Percentiles rank a stretch among this genome's conserved stretches.
Evolutionary conservation across 306 rosid genomes (phyloP).

Genomic region (Castanospermum australe): DNA sequence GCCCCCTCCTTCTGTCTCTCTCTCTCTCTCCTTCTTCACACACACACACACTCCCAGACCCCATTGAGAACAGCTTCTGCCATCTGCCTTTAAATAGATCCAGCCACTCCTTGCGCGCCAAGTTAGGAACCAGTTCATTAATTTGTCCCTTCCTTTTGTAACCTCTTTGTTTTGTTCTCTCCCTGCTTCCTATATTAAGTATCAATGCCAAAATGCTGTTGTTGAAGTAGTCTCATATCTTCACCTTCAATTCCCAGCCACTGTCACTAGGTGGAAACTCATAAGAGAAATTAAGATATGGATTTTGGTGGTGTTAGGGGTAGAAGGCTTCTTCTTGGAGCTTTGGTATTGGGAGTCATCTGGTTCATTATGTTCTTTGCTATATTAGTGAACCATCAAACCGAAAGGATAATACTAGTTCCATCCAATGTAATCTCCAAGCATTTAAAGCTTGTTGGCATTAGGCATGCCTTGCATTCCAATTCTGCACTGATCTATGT

Average conservation of each 20-base stretch:
- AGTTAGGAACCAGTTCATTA: slow-evolving; percentile 41
- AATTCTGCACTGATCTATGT: slow-evolving; percentile 55
- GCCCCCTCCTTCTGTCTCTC: too few relatives aligned
- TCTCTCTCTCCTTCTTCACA: not conserved
- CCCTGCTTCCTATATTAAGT: too few relatives aligned
- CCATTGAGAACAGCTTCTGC: slow-evolving; percentile 17
- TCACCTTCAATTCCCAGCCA: slow-evolving; percentile 43
- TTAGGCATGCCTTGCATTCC: slow-evolving; percentile 51
- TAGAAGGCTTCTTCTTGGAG: slow-evolving; percentile 57
- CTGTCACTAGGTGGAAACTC: slow-evolving; percentile 27
- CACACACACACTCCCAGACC: not conserved
- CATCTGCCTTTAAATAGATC: slow-evolving; percentile 48
- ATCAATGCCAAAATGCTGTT: too few relatives aligned
- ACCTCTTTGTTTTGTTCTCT: too few relatives aligned
- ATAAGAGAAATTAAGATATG: slow-evolving; percentile 37
- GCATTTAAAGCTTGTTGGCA: slow-evolving; percentile 66
- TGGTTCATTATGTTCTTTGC: slow-evolving; percentile 68
- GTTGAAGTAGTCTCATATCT: slow-evolving; percentile 30
- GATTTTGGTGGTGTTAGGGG: slow-evolving; percentile 45
- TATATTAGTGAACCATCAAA: slow-evolving; percentile 45
- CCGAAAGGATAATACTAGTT: slow-evolving; percentile 39
- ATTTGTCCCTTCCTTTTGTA: too few relatives aligned
- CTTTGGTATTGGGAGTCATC: slow-evolving; percentile 54
- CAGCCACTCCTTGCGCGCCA: slow-evolving; percentile 54
- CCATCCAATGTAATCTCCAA: slow-evolving; percentile 47